phyloP scores from a whole-genome alignment of 2,329 filamentous ascomycete genomes.

The Ascochyta lentis region DNA sequence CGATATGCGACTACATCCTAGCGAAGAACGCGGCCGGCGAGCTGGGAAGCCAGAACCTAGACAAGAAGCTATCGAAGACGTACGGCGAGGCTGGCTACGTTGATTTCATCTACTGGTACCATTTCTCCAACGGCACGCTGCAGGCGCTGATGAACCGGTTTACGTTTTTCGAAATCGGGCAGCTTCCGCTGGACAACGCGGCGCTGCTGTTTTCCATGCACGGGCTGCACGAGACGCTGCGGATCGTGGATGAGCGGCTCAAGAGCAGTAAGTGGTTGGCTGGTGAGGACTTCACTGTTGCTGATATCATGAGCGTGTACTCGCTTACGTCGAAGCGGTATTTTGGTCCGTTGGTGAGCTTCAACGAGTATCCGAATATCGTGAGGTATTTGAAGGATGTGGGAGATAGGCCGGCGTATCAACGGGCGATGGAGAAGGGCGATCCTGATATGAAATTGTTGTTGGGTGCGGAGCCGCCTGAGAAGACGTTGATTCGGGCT shows the following conservation, averaged over 20 bases:
- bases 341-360: conserved; percentile 47
- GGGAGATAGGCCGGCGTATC: conserved; percentile 23
- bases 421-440: conserved; percentile 60
- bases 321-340: conserved; percentile 65
- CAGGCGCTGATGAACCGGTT: conserved; percentile 43
- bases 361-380: conserved; percentile 25
- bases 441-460: conserved; percentile 54
- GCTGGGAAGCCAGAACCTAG: conserved; percentile 46
- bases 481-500: conserved; percentile 20
- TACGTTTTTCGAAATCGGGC: conserved; percentile 35
- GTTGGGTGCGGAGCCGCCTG: conserved; percentile 23
- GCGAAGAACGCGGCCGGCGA: conserved; percentile 54
- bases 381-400: conserved; percentile 26
- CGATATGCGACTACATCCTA: conserved; percentile 67
- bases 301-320: conserved; percentile 69
- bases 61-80: conserved; percentile 20
- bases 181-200: conserved; percentile 31
- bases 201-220: conserved; percentile 16
- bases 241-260: conserved; percentile 57
- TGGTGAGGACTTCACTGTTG: conserved; percentile 66
- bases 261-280: conserved; percentile 60
- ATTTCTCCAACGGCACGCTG: conserved; percentile 56
- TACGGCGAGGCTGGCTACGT: conserved; percentile 58
- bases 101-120: conserved; percentile 68
- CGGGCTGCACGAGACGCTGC: conserved; percentile 49